Base-by-base conservation (phyloP, 257 asterid genomes). In the Apocynum venetum region DNA sequence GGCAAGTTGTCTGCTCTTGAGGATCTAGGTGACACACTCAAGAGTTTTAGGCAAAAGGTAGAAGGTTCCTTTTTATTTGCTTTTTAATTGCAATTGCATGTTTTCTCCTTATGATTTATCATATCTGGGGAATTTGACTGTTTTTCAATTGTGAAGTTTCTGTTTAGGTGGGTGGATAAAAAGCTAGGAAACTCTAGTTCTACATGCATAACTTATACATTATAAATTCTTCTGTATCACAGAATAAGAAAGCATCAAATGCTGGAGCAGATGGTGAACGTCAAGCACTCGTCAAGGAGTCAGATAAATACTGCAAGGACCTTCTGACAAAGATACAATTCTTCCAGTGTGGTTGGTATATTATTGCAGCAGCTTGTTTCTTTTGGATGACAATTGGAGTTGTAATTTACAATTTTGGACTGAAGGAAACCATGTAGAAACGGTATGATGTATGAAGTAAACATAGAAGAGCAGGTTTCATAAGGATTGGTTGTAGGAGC, bases 31-130 rank as follows among this genome's bases (percentile, higher is more conserved):
- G 91, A 89, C 79, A 86, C 91, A 66, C 82, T 93, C 76, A 89
- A 79, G 83, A 85, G 87, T 74, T 90, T 93, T 87, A 85, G 91
- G 76, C 85, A 90, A 57, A 91, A 90, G 94, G 96, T 91, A 66
- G 20, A 35, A 41, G 3, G 40, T 48, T 8, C 35, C 0, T 14
- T 51, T 44, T 76, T n/a, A 19, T 2, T 69, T 41, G 53, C 8
- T 41, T n/a, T 13, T 14, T 70, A 11, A 41, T 20, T 55, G 19
- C 69, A 44, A 19, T 9, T 31, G 19, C 35, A 74, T 35, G 20
- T 15, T 60, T 60, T 12, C 75, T 71, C 10, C 43, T 44, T 19
- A 60, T 10, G 12, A 53, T 25, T 40, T 0, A 12, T 8, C 20
- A 0, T 4, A 19, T 6, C 8, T 40, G 5, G 60, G 4, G 53